phyloP scores from a whole-genome alignment of 768 basidiomycete species.

The Russula olivacea region DNA sequence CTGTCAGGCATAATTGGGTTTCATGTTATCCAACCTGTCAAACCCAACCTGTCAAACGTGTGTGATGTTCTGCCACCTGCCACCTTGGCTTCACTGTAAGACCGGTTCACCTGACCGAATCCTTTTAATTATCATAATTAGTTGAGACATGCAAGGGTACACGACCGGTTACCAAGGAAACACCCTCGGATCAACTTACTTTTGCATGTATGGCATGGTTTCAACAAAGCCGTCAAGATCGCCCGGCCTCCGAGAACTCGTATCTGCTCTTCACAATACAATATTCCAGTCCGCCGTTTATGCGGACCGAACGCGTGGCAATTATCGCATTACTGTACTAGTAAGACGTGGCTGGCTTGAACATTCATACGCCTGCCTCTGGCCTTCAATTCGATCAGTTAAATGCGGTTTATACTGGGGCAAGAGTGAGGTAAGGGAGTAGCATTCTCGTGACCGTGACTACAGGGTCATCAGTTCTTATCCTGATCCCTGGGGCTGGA shows the following conservation, averaged over 20 bases:
- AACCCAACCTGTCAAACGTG: too few relatives aligned
- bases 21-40: too few relatives aligned
- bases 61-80: too few relatives aligned
- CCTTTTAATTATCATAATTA: neutral
- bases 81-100: too few relatives aligned
- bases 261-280: neutral
- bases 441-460: neutral
- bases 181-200: neutral
- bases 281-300: neutral
- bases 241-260: too few relatives aligned
- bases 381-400: neutral
- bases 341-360: neutral
- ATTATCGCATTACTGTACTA: too few relatives aligned
- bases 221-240: neutral
- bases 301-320: too few relatives aligned
- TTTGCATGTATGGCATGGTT: neutral
- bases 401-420: neutral
- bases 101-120: too few relatives aligned
- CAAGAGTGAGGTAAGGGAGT: neutral
- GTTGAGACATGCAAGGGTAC: neutral
- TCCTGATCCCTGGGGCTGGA: neutral
- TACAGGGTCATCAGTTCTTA: neutral
- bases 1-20: too few relatives aligned
- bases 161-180: neutral
- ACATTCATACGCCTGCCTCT: neutral